phyloP scores from a whole-genome alignment of 2,329 filamentous ascomycete species.

The Alternaria conjuncta region DNA sequence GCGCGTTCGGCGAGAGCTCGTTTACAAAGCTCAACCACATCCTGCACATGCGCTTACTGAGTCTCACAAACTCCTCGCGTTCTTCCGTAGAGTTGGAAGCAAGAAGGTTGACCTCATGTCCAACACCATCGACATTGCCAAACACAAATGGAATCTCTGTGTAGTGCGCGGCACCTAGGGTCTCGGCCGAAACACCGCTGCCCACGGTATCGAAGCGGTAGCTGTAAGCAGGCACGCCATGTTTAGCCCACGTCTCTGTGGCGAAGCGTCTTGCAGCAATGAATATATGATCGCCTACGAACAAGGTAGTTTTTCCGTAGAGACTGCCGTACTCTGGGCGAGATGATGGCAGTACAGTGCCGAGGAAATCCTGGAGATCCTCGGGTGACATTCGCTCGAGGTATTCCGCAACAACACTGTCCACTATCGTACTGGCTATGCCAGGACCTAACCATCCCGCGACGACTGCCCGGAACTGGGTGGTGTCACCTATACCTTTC shows the following conservation, averaged over 20 bases:
- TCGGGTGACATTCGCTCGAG: not conserved
- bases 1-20: conserved; percentile 3
- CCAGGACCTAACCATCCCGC: not conserved
- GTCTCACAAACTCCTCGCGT: not conserved
- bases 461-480: not conserved
- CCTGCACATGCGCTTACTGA: conserved; percentile 1
- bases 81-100: not conserved
- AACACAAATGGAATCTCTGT: not conserved
- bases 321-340: not conserved
- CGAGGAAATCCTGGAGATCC: not conserved
- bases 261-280: not conserved
- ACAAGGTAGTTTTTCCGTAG: not conserved
- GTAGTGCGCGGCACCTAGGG: not conserved
- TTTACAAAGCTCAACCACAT: conserved; percentile 7
- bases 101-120: not conserved
- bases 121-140: not conserved
- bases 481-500: not conserved
- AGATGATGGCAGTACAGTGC: not conserved
- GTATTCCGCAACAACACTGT: not conserved
- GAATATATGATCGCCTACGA: not conserved
- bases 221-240: not conserved
- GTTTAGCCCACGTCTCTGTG: not conserved
- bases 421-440: not conserved
- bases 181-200: not conserved
- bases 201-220: not conserved